Evolutionary conservation across 1,139 yeast species (phyloP).

Genomic region (Kurtzmaniella quercitrusa): DNA sequence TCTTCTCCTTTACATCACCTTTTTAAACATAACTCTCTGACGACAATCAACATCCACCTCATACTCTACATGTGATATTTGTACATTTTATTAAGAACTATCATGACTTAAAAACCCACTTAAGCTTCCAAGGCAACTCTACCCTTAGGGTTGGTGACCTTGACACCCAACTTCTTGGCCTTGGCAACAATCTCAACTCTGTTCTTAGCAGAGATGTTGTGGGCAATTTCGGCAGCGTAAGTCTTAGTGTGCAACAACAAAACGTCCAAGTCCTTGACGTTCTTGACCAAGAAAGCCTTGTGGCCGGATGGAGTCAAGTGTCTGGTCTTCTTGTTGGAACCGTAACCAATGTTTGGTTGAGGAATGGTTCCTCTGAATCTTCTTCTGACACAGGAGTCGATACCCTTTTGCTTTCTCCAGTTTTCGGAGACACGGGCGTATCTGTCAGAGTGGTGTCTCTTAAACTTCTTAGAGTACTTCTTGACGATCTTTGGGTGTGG

Average conservation of each 20-base stretch:
- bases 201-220: conserved; percentile 97
- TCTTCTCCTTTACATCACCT: no score
- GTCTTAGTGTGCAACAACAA: conserved; percentile 96
- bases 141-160: conserved; percentile 99
- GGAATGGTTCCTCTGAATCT: conserved; percentile 99
- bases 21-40: no score
- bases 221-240: conserved; percentile 99
- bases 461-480: conserved; percentile 98
- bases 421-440: conserved; percentile 96
- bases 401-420: conserved; percentile 99
- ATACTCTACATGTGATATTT: conserved; percentile 3
- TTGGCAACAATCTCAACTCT: conserved; percentile 94
- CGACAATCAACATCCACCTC: no score
- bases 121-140: conserved; percentile 98
- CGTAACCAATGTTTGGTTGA: conserved; percentile 99
- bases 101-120: conserved; percentile 17
- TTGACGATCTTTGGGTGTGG: conserved; percentile 99
- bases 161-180: conserved; percentile 98
- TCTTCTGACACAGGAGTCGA: conserved; percentile 99
- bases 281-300: conserved; percentile 93
- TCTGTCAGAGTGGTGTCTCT: conserved; percentile 99
- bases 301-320: conserved; percentile 96
- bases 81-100: conserved; percentile 11
- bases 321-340: conserved; percentile 98
- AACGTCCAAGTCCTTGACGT: conserved; percentile 90